Conservation (phyloP, 805 yeast genomes). For the Pichia manshurica region DNA sequence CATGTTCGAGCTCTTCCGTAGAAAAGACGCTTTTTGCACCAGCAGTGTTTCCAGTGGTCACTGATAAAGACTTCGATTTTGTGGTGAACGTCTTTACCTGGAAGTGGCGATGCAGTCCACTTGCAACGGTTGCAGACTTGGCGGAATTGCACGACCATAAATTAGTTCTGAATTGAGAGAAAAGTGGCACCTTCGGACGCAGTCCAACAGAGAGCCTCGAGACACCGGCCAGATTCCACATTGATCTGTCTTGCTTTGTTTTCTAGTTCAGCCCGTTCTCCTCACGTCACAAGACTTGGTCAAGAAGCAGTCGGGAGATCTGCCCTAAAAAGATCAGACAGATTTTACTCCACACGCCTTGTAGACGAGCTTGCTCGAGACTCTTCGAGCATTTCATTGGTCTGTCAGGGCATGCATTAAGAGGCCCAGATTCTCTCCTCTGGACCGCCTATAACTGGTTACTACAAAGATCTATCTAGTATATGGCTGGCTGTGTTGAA, state of each 20-base stretch:
- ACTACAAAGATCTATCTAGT: neutral
- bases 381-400: too few species aligned
- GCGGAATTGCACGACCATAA: neutral
- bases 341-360: neutral
- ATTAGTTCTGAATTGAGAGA: neutral
- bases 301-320: too few species aligned
- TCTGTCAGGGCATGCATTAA: too few species aligned
- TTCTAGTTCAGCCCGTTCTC: too few species aligned
- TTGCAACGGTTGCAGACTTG: neutral
- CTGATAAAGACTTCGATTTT: neutral
- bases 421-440: too few species aligned
- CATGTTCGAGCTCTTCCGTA: constrained; percentile 43
- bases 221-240: constrained; percentile 1
- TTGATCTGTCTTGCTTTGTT: too few species aligned
- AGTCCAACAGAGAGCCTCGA: neutral
- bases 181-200: neutral
- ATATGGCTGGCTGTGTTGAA: neutral
- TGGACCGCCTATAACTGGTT: too few species aligned
- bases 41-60: neutral
- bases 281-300: too few species aligned
- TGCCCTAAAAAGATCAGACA: too few species aligned
- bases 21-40: constrained; percentile 22
- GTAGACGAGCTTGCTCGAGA: too few species aligned
- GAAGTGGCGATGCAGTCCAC: neutral
- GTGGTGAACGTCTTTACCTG: constrained; percentile 4